Conservation (phyloP, 345 rosid genomes). For the Jatropha curcas region DNA sequence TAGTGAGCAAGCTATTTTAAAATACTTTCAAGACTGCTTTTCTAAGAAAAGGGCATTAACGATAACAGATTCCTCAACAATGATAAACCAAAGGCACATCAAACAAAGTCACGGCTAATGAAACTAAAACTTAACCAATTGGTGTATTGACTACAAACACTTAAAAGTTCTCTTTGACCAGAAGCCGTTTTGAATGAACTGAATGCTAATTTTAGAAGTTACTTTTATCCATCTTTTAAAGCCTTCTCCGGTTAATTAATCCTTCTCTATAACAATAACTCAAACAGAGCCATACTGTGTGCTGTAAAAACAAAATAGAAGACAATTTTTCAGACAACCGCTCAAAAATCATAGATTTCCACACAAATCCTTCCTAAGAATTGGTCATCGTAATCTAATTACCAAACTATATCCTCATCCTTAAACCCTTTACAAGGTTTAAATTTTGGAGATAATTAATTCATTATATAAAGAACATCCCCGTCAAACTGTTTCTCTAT, state of each 20-base stretch:
- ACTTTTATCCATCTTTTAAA: neutral
- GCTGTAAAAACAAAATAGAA: neutral
- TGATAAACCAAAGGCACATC: neutral
- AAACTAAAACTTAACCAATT: neutral
- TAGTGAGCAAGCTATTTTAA: too few relatives aligned
- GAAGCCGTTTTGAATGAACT: neutral
- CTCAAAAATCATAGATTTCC: neutral
- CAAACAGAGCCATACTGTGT: neutral
- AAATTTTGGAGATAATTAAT: neutral
- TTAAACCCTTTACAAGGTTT: neutral
- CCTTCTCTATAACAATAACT: neutral
- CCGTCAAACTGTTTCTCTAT: neutral
- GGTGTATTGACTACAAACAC: neutral
- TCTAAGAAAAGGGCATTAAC: neutral
- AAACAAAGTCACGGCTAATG: neutral
- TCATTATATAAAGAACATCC: neutral
- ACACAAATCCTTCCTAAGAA: neutral
- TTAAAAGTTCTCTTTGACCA: neutral
- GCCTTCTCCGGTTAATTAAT: neutral
- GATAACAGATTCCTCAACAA: neutral
- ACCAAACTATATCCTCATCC: neutral
- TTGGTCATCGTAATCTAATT: neutral
- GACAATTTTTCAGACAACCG: neutral
- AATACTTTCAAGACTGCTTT: too few relatives aligned
- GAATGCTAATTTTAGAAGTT: conserved; percentile 4